Evolutionary conservation across 257 asterid species (phyloP).

Genomic region (Plantago elongata): DNA sequence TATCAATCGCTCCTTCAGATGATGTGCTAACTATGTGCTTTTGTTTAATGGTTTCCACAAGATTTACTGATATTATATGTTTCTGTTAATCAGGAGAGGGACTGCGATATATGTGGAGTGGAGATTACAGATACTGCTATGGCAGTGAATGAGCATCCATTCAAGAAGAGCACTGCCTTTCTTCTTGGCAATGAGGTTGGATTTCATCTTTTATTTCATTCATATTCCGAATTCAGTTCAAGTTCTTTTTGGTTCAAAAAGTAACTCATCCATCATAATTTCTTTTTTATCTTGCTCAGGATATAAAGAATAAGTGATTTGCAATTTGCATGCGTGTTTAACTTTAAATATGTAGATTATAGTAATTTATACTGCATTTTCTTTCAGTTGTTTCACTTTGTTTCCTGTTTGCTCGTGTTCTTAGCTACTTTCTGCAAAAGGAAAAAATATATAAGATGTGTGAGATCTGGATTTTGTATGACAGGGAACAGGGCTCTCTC

Average conservation of each 20-base stretch:
- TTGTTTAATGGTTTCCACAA: no score
- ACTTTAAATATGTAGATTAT: no score
- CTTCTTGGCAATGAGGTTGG: conserved; percentile 95
- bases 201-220: conserved; percentile 1
- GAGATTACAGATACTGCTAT: conserved; percentile 77
- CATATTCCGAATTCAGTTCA: background rate
- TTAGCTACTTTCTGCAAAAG: no score
- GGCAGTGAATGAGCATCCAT: conserved; percentile 81
- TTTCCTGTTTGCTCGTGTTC: background rate
- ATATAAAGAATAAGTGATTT: no score
- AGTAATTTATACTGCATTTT: background rate
- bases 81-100: conserved; percentile 55
- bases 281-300: no score
- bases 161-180: conserved; percentile 86
- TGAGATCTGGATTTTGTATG: conserved; percentile 14
- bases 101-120: conserved; percentile 93
- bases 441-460: no score
- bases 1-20: no score
- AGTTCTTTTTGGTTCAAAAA: background rate
- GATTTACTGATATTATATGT: conserved; percentile 1
- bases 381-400: background rate
- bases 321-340: no score
- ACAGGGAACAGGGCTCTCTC: conserved; percentile 93
- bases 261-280: no score
- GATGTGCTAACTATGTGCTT: no score